These are phyloP conservation scores for Moesziomyces sp. DNA, from an alignment of 1,284 basidiomycete genomes.

Conservation along the genomic window DNA sequence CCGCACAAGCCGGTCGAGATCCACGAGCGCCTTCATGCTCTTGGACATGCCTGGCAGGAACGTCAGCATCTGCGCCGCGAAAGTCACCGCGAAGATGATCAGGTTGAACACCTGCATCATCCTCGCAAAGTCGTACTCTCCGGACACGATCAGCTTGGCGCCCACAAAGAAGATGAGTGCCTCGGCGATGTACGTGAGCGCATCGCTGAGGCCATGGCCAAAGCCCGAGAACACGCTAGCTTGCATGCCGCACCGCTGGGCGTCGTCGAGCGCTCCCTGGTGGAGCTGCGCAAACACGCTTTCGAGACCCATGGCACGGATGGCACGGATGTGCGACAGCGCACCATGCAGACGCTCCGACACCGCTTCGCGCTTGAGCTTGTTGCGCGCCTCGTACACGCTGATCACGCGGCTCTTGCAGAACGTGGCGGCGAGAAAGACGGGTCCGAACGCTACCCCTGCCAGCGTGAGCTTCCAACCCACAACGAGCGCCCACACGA, in stretches of 20 bases:
- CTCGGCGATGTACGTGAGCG: constrained; percentile 79
- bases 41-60: constrained; percentile 71
- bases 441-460: constrained; percentile 84
- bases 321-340: constrained; percentile 85
- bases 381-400: constrained; percentile 81
- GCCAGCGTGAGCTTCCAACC: constrained; percentile 95
- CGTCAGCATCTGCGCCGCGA: constrained; percentile 86
- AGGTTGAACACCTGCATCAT: constrained; percentile 91
- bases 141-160: constrained; percentile 80
- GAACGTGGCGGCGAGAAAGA: constrained; percentile 81
- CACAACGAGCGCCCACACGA: constrained; percentile 85
- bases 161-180: constrained; percentile 91
- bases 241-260: constrained; percentile 77
- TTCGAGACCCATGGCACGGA: constrained; percentile 90
- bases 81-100: constrained; percentile 91
- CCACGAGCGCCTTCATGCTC: constrained; percentile 74
- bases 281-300: constrained; percentile 79
- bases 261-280: constrained; percentile 74
- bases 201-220: constrained; percentile 81
- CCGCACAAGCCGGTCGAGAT: constrained; percentile 78
- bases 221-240: constrained; percentile 86
- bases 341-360: constrained; percentile 86
- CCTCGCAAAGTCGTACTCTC: constrained; percentile 83
- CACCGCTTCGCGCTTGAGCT: constrained; percentile 83
- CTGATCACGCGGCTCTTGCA: constrained; percentile 78